Evolutionary conservation across 2,329 filamentous ascomycete species (phyloP).

Genomic region (Venturiaceae sp.): DNA sequence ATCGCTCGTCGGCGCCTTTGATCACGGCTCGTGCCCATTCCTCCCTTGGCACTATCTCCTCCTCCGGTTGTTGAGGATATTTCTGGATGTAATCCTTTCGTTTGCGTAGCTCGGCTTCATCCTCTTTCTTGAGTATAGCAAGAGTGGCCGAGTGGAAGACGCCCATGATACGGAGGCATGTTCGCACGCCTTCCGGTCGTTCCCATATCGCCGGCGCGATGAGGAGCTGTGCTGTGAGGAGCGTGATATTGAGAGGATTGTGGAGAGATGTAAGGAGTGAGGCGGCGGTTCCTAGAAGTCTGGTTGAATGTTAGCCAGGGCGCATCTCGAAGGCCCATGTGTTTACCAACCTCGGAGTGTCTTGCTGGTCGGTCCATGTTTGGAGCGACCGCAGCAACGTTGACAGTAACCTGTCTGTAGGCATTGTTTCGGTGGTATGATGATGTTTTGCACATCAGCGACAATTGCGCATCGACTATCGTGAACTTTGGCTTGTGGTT

Average conservation of each 20-base stretch:
- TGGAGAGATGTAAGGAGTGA: constrained; percentile 59
- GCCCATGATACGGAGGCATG: constrained; percentile 56
- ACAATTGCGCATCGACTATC: not conserved
- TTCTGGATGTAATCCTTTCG: not conserved
- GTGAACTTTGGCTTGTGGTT: not conserved
- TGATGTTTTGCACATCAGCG: too few species aligned
- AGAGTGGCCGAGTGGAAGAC: constrained; percentile 61
- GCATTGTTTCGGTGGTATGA: constrained; percentile 37
- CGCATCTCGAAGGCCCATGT: not conserved
- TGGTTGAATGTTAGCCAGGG: constrained; percentile 11
- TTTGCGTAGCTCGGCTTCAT: constrained; percentile 10
- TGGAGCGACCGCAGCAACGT: constrained; percentile 56
- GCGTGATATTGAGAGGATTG: constrained; percentile 65
- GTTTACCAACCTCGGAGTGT: constrained; percentile 45
- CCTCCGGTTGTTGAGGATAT: constrained; percentile 11
- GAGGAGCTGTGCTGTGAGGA: constrained; percentile 64
- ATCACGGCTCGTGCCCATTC: constrained; percentile 51
- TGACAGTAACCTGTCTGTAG: constrained; percentile 56
- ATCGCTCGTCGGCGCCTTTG: constrained; percentile 50
- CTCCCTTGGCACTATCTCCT: constrained; percentile 34
- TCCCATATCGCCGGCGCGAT: constrained; percentile 58
- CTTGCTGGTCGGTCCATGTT: constrained; percentile 46
- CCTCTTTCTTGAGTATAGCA: constrained; percentile 17
- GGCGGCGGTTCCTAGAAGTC: constrained; percentile 50
- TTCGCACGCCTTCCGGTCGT: constrained; percentile 49